These are phyloP conservation scores for Protomyces gravidus DNA, from an alignment of 1,139 yeast species.

Conservation along the genomic window DNA sequence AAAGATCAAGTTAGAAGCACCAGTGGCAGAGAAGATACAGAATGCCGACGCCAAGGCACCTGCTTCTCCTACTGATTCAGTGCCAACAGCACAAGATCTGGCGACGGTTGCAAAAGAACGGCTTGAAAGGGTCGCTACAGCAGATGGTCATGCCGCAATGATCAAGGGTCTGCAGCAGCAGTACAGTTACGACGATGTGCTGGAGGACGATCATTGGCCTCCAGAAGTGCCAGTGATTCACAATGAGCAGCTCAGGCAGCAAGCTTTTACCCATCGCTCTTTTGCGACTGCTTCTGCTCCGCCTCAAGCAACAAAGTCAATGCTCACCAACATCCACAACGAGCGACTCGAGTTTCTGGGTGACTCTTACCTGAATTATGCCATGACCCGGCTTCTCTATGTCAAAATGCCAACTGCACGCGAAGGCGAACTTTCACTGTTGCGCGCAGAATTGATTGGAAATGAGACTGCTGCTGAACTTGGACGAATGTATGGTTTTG, in stretches of 20 bases:
- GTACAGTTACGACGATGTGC: background rate
- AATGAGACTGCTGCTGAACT: slow-evolving; percentile 70
- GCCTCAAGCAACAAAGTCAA: slow-evolving; percentile 15
- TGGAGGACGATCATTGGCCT: slow-evolving; percentile 39
- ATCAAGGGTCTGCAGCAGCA: background rate
- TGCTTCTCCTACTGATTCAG: background rate
- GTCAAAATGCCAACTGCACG: slow-evolving; percentile 61
- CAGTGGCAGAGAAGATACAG: background rate
- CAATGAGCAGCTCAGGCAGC: slow-evolving; percentile 55
- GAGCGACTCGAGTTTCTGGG: slow-evolving; percentile 93
- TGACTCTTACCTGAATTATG: slow-evolving; percentile 74
- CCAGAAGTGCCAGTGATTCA: slow-evolving; percentile 70
- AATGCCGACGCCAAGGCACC: background rate
- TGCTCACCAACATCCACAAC: slow-evolving; percentile 49
- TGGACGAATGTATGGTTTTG: slow-evolving; percentile 67
- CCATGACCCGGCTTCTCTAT: slow-evolving; percentile 65
- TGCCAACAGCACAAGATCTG: background rate
- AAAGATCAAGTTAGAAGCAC: background rate
- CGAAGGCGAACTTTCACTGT: slow-evolving; percentile 76
- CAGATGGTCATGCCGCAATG: background rate
- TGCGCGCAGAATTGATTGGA: slow-evolving; percentile 67
- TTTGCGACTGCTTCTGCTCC: slow-evolving; percentile 41
- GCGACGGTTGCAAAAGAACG: background rate
- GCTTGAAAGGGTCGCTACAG: background rate
- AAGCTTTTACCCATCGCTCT: slow-evolving; percentile 82